These are phyloP conservation scores for Fusarium drepaniforme DNA, from an alignment of 2,329 filamentous ascomycete species.

Conservation along the genomic window DNA sequence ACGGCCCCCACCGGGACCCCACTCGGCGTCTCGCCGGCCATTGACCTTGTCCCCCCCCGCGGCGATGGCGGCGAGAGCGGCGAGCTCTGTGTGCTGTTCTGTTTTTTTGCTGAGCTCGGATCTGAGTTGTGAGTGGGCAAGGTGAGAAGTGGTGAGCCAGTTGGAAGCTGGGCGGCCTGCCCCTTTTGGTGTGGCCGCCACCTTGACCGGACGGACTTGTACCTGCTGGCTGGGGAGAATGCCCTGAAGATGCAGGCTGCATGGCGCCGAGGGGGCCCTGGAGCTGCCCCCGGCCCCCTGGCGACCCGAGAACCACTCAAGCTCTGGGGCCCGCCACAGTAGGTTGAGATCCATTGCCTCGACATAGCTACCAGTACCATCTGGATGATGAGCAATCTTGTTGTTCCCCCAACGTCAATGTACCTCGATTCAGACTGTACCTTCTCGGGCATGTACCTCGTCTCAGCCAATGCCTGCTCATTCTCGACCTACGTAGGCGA, in stretches of 20 bases:
- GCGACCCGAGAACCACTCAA: conserved; percentile 4
- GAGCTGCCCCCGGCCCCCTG: conserved; percentile 5
- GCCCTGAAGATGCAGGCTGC: neutral
- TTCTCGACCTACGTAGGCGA: neutral
- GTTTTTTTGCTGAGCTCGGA: conserved; percentile 31
- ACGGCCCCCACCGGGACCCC: conserved; percentile 39
- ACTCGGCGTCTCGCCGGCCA: conserved; percentile 44
- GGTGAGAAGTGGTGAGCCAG: neutral
- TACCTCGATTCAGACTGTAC: conserved; percentile 1
- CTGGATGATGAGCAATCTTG: conserved; percentile 18
- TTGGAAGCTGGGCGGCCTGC: conserved; percentile 19
- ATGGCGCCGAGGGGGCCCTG: conserved; percentile 8
- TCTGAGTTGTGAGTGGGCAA: conserved; percentile 34
- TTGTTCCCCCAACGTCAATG: conserved; percentile 3
- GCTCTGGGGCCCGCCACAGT: conserved; percentile 3
- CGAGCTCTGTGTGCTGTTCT: neutral
- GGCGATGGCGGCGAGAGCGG: conserved; percentile 26
- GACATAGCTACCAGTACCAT: neutral
- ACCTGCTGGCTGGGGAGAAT: neutral
- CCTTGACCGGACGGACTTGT: neutral
- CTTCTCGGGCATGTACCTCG: conserved; percentile 8
- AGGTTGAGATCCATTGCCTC: neutral
- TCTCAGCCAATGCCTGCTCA: conserved; percentile 10
- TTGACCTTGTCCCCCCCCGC: conserved; percentile 32
- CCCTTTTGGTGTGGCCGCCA: conserved; percentile 23